Base-by-base conservation (phyloP, 352 stramenopile species). In the Thalassiosira mediterranea region DNA sequence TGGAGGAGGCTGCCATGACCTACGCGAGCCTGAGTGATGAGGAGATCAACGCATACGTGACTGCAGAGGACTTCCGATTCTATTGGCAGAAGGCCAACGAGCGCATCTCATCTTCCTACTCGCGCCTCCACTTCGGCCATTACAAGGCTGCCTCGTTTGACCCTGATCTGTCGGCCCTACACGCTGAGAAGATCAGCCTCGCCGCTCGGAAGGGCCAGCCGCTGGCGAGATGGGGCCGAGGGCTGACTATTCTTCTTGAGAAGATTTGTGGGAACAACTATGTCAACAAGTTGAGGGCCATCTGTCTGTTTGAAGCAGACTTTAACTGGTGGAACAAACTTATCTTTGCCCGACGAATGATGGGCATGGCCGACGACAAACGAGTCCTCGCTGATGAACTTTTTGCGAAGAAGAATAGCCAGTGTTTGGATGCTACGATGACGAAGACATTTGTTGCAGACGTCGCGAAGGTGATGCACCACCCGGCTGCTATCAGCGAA, bases 271-370 rank as follows among this genome's bases (percentile, higher is more conserved):
- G 65, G 10, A 75, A 21, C 15, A 59, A 51, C 0, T 68, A 53
- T 25, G 31, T 75, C 11, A 21, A 75, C 37, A 75, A 58, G 48
- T 38, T 65, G 1, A 11, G 52, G 3, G 64, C 64, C 29, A 73
- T 73, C 17, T 66, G 52, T 32, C 37, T 73, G 15, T 67, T 73
- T 23, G 64, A 73, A 48, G 64, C 64, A 32, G 64, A 73, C 40
- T 73, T 73, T 37, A 73, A 73, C 32, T 73, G 25, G 21, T 21
- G 37, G 8, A 70, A 46, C 60, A 70, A 70, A n/a, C 10, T 38
- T 1, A 51, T 70, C 15, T 58, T 62, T 28, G 60, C 42, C 17
- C 17, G 42, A 23, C 42, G 42, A 51, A 51, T 51, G 42, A 23
- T 51, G 42, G 17, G 4, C 4, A 4, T 8, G 17, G 42, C 42